A percentile compares a stretch with the other conserved stretches of the same genome.
phyloP scores from a whole-genome alignment of 768 basidiomycete genomes.

The Termitomyces sp. region DNA sequence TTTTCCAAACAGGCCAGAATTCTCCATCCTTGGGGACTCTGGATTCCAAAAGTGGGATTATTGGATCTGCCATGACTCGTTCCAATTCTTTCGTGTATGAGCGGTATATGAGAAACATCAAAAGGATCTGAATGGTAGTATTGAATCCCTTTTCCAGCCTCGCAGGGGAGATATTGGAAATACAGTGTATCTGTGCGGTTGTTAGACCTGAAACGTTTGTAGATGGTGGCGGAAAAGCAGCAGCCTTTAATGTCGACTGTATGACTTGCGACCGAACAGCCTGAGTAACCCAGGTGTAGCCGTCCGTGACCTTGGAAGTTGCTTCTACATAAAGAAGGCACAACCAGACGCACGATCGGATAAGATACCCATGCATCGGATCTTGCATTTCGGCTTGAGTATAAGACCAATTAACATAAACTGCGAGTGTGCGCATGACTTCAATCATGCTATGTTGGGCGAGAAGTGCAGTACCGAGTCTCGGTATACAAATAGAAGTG shows the following conservation, averaged over 20 bases:
- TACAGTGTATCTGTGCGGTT: neutral
- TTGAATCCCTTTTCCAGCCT: neutral
- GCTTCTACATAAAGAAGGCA: conserved; percentile 2
- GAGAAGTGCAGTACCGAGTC: conserved; percentile 5
- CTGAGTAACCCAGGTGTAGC: conserved; percentile 10
- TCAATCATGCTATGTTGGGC: conserved; percentile 8
- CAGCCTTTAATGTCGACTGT: conserved; percentile 4
- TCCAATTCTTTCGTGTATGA: conserved; percentile 5
- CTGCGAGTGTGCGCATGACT: conserved; percentile 6
- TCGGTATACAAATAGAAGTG: neutral
- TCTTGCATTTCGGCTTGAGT: neutral
- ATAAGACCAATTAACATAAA: neutral
- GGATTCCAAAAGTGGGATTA: neutral
- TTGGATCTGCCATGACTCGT: conserved; percentile 1
- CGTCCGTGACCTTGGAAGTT: conserved; percentile 1
- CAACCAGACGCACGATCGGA: neutral
- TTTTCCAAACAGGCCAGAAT: neutral
- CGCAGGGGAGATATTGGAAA: neutral
- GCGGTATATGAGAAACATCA: conserved; percentile 5
- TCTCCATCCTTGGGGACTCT: neutral
- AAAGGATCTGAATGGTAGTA: neutral
- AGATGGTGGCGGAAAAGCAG: neutral
- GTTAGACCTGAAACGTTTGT: neutral
- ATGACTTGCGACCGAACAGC: conserved; percentile 7
- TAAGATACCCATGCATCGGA: neutral